Conservation (phyloP, 2,329 filamentous ascomycete species). For the Tolypocladium tropicale region DNA sequence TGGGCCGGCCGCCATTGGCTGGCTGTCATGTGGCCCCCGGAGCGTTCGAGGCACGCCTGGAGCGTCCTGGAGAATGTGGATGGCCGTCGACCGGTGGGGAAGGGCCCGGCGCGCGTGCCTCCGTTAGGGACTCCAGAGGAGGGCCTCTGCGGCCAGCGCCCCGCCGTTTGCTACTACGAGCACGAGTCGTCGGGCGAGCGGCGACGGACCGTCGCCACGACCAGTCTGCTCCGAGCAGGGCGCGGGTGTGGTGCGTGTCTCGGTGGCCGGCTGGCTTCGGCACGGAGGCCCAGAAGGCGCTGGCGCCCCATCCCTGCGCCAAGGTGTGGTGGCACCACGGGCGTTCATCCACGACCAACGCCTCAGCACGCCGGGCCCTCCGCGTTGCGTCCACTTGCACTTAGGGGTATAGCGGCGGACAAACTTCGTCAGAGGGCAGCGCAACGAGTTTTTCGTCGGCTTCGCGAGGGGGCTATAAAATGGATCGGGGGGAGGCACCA, state of each 20-base stretch:
- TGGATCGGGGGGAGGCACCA: constrained; percentile 1
- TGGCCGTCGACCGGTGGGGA: not conserved
- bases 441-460: constrained; percentile 1
- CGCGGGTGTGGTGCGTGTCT: not conserved
- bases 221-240: not conserved
- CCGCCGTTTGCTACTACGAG: too few species aligned
- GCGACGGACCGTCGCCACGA: not conserved
- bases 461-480: constrained; percentile 1
- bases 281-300: not conserved
- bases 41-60: not conserved
- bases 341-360: constrained; percentile 5
- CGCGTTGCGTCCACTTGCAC: constrained; percentile 39
- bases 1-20: constrained; percentile 5
- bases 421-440: constrained; percentile 3
- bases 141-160: not conserved
- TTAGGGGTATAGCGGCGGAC: constrained; percentile 42
- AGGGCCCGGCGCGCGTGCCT: not conserved
- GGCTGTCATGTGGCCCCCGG: constrained; percentile 3
- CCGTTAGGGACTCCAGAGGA: not conserved
- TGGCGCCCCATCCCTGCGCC: not conserved
- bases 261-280: not conserved
- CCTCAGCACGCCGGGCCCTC: constrained; percentile 5
- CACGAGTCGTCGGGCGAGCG: too few species aligned
- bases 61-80: not conserved
- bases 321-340: constrained; percentile 7